Conservation (phyloP, 176 grass and related monocot species). For the Poa annua region DNA sequence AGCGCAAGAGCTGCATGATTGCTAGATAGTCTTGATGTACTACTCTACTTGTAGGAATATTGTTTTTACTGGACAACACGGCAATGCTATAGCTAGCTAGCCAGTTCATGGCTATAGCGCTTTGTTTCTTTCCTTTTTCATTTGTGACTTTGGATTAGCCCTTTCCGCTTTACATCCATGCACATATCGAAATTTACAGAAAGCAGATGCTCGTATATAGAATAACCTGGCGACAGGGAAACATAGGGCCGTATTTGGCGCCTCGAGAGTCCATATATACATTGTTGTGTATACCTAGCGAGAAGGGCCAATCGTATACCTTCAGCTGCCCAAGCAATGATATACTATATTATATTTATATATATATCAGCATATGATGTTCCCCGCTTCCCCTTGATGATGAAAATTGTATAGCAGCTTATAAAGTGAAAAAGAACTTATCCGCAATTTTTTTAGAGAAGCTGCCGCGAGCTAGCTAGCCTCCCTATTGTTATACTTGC, state of each 20-base stretch:
- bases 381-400: background rate
- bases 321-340: background rate
- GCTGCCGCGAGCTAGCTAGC: conserved; percentile 32
- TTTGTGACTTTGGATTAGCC: conserved; percentile 15
- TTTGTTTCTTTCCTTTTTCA: background rate
- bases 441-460: background rate
- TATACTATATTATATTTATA: background rate
- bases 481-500: background rate
- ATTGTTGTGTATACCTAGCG: background rate
- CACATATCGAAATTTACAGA: conserved; percentile 11
- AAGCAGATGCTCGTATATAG: conserved; percentile 32
- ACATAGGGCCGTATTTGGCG: conserved; percentile 20
- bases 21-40: background rate
- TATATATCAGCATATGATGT: too few species aligned
- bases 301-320: background rate
- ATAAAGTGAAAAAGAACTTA: background rate
- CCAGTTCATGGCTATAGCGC: conserved; percentile 24
- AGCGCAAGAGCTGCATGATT: conserved; percentile 42
- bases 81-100: conserved; percentile 16
- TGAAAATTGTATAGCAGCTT: conserved; percentile 20
- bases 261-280: background rate
- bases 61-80: conserved; percentile 7
- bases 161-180: conserved; percentile 49
- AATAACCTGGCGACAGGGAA: conserved; percentile 41
- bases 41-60: conserved; percentile 8